Conservation (phyloP, 345 rosid genomes). For the Rhizophora mangle region DNA sequence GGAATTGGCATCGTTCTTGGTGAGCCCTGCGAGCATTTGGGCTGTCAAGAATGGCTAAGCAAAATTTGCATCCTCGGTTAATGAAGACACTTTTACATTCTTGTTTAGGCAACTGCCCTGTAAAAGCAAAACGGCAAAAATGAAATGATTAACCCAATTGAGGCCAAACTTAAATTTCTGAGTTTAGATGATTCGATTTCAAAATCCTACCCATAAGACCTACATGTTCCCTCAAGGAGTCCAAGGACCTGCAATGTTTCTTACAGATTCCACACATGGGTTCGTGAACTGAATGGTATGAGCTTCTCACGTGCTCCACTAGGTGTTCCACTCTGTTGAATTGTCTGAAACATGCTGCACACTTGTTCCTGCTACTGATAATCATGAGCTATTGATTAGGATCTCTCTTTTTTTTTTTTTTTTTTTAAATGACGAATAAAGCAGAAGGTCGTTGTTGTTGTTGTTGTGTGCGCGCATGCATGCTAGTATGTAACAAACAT, state of each 20-base stretch:
- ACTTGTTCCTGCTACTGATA: conserved; percentile 61
- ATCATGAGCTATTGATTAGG: neutral
- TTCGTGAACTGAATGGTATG: conserved; percentile 81
- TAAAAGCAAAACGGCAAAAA: neutral
- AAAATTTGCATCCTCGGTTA: conserved; percentile 72
- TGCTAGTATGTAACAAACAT: too few relatives aligned
- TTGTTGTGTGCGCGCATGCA: too few relatives aligned
- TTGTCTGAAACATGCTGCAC: conserved; percentile 89
- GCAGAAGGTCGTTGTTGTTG: too few relatives aligned
- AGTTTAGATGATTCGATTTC: neutral
- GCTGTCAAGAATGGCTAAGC: conserved; percentile 61
- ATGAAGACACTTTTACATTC: conserved; percentile 77
- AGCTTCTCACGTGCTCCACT: conserved; percentile 83
- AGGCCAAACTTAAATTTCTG: neutral
- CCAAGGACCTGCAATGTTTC: conserved; percentile 89
- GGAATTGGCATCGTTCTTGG: conserved; percentile 73
- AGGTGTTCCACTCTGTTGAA: conserved; percentile 84
- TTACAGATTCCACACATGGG: conserved; percentile 74
- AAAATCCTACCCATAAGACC: neutral
- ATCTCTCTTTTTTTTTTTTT: neutral
- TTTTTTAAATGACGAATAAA: too few relatives aligned
- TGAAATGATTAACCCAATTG: neutral
- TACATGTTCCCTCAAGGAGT: conserved; percentile 78
- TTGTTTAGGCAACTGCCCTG: conserved; percentile 86
- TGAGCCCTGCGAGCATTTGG: conserved; percentile 60